Conservation (phyloP, 805 yeast genomes). For the Yarrowia sp. region DNA sequence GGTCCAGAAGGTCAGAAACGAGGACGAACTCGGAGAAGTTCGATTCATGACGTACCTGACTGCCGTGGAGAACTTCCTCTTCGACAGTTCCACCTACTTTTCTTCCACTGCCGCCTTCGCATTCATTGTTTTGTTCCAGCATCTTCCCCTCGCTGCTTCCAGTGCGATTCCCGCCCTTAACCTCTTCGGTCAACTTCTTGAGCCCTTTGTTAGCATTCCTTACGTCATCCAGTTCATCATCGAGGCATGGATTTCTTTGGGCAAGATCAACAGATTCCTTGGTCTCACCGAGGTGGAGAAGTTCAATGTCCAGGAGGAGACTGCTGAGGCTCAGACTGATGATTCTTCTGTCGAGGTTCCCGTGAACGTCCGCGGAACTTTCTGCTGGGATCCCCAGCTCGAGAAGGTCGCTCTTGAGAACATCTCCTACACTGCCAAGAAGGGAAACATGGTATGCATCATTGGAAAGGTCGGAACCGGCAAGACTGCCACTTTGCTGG, state of each 20-base stretch:
- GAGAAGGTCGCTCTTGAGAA: slow-evolving; percentile 45
- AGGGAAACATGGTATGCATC: slow-evolving; percentile 69
- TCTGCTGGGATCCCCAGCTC: slow-evolving; percentile 46
- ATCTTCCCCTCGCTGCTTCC: slow-evolving; percentile 76
- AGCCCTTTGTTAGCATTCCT: slow-evolving; percentile 58
- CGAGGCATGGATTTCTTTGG: slow-evolving; percentile 85
- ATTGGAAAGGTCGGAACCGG: slow-evolving; percentile 85
- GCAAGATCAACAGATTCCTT: slow-evolving; percentile 76
- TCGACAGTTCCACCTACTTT: slow-evolving; percentile 82
- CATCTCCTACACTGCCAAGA: slow-evolving; percentile 52
- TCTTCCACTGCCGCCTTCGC: slow-evolving; percentile 91
- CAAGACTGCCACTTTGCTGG: slow-evolving; percentile 67
- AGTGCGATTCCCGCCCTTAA: slow-evolving; percentile 71
- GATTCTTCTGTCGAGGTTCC: slow-evolving; percentile 22
- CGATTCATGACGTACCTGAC: slow-evolving; percentile 65
- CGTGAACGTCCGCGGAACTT: slow-evolving; percentile 23
- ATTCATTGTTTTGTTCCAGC: slow-evolving; percentile 60
- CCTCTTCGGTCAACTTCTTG: slow-evolving; percentile 63
- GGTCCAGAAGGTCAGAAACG: slow-evolving; percentile 79
- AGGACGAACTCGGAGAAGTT: slow-evolving; percentile 75
- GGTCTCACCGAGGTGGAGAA: slow-evolving; percentile 44
- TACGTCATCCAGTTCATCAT: slow-evolving; percentile 77
- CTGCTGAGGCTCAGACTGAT: slow-evolving; percentile 39
- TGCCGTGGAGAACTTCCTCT: slow-evolving; percentile 71
- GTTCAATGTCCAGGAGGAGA: background rate